Percentiles rank a stretch among this genome's conserved stretches.
These are phyloP conservation scores for Cyathus striatus DNA, from an alignment of 768 basidiomycete species.

Conservation along the genomic window DNA sequence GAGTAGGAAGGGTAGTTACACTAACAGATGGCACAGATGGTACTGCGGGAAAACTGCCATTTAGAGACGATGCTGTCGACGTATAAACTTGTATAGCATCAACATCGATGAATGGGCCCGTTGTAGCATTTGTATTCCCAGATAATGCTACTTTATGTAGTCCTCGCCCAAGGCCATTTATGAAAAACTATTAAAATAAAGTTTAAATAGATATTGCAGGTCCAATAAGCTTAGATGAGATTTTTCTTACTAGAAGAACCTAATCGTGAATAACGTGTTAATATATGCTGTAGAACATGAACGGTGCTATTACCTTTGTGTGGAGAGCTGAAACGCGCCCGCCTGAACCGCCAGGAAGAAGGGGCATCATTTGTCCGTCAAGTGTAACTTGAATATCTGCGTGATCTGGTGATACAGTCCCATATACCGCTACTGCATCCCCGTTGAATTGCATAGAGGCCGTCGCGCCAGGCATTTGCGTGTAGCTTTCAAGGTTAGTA, in stretches of 20 bases:
- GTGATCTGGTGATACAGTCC: conserved; percentile 47
- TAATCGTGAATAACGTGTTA: neutral
- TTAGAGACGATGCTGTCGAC: no score
- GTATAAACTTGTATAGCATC: conserved; percentile 36
- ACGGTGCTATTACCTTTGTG: conserved; percentile 14
- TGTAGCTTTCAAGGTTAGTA: conserved; percentile 26
- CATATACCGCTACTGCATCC: conserved; percentile 50
- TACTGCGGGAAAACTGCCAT: no score
- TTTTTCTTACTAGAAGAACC: conserved; percentile 10
- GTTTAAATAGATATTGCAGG: no score
- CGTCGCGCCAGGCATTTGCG: conserved; percentile 30
- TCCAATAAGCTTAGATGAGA: no score
- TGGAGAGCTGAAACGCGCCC: conserved; percentile 28
- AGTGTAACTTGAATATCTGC: conserved; percentile 39
- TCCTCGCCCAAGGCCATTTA: conserved; percentile 28
- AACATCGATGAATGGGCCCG: conserved; percentile 37
- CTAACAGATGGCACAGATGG: no score
- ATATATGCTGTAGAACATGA: neutral
- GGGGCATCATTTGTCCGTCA: conserved; percentile 29
- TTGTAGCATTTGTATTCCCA: conserved; percentile 19
- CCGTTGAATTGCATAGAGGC: conserved; percentile 42
- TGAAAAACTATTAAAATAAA: conserved; percentile 35
- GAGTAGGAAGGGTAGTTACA: conserved; percentile 2
- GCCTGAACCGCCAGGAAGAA: conserved; percentile 27
- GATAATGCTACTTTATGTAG: conserved; percentile 34